phyloP scores from a whole-genome alignment of 306 rosid genomes.

The Canavalia gladiata region DNA sequence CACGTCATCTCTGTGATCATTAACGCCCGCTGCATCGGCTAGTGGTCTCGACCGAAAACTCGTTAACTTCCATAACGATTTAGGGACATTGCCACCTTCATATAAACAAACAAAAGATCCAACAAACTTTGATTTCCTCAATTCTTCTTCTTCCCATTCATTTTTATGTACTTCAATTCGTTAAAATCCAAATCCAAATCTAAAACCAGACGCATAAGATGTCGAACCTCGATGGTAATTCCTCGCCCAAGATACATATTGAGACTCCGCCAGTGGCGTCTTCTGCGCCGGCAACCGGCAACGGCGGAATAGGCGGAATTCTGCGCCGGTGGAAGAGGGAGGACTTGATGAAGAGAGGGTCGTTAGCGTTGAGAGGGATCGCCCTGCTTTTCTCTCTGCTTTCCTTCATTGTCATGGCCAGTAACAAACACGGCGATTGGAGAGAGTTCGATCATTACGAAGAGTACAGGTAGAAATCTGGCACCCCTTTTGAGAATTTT shows the following conservation, averaged over 20 bases:
- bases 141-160: slow-evolving; percentile 1
- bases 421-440: slow-evolving; percentile 74
- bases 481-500: slow-evolving; percentile 5
- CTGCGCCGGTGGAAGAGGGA: slow-evolving; percentile 76
- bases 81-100: slow-evolving; percentile 22
- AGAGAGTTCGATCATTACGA: slow-evolving; percentile 66
- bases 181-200: background rate
- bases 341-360: slow-evolving; percentile 65
- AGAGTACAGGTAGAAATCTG: slow-evolving; percentile 63
- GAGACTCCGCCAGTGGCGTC: slow-evolving; percentile 48
- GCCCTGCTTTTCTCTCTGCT: slow-evolving; percentile 70
- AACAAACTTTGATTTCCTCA: slow-evolving; percentile 24
- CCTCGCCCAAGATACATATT: slow-evolving; percentile 44
- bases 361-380: slow-evolving; percentile 62
- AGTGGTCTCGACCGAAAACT: background rate
- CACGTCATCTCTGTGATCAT: slow-evolving; percentile 30
- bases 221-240: slow-evolving; percentile 47
- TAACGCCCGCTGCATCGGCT: background rate
- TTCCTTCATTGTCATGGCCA: slow-evolving; percentile 66
- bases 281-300: background rate
- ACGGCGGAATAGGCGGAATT: slow-evolving; percentile 49
- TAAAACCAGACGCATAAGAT: slow-evolving; percentile 30
- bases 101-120: background rate
- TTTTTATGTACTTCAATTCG: background rate
- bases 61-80: slow-evolving; percentile 55